Evolutionary conservation across 768 basidiomycete species (phyloP), one percentile per base, ranked within the genome.

Genomic region (Russula sp.): DNA sequence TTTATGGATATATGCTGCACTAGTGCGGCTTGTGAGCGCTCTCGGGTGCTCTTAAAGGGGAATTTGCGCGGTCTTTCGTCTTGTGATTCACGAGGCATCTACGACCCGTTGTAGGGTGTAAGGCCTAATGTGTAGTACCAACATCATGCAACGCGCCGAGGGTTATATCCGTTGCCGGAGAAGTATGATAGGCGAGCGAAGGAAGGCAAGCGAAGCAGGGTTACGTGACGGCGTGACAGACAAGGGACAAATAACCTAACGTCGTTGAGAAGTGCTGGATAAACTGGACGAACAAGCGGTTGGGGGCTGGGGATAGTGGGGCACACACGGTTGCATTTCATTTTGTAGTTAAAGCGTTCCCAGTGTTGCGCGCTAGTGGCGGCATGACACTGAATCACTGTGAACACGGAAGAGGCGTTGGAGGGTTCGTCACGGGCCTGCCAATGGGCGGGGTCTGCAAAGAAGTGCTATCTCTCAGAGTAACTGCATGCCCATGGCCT

Each of bases 171-270:
- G 52, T 44, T 20, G 8, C n/a, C 49, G 20, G 50, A 18, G 57
- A 47, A 47, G 13, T 16, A 47, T 4, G 45, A 22, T 22, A 47
- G 20, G 8, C 4, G 6, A 20, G 8, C 7, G 10, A 22, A 4
- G 45, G 39, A 42, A 40, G 40, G 40, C 7, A 52, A 32, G 13
- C 35, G 16, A n/a, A 27, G 27, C 27, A 27, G 18, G 18, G 16
- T 57, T 59, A 51, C 42, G 40, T 42, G 55, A 40, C 27, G 40
- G 48, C 42, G 40, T 42, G 55, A 40, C 27, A 42, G 48, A 50
- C 16, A 39, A 57, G 40, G 14, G n/a, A 47, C 45, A 47, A 47
- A 14, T 47, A 47, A 44, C 18, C 8, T 44, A 44, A 18, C 40
- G 45, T 22, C 20, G 45, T 48, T 47, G n/a, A 37, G 31, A 8